These are phyloP conservation scores for Aureobasidium sp. DNA, from an alignment of 2,329 filamentous ascomycete genomes.

Conservation along the genomic window DNA sequence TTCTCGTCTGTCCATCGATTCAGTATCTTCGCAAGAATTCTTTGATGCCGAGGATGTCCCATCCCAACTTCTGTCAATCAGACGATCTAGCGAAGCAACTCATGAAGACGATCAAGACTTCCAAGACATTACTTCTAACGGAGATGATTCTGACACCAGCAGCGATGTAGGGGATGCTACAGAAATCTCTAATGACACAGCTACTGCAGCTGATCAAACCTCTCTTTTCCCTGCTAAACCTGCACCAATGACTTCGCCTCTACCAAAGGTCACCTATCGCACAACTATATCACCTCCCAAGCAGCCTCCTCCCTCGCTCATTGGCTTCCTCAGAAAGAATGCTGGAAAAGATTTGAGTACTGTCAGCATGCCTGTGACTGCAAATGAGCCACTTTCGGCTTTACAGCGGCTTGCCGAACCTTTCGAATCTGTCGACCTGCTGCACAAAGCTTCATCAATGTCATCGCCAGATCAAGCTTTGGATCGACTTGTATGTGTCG, in stretches of 20 bases:
- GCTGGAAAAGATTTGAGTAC: slow-evolving; percentile 96
- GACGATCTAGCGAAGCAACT: slow-evolving; percentile 60
- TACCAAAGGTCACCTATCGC: slow-evolving; percentile 61
- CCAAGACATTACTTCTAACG: slow-evolving; percentile 36
- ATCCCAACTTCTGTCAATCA: slow-evolving; percentile 69
- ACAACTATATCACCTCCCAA: slow-evolving; percentile 65
- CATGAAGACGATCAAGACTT: slow-evolving; percentile 46
- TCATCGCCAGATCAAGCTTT: slow-evolving; percentile 48
- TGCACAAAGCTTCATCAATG: slow-evolving; percentile 61
- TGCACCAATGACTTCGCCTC: slow-evolving; percentile 69
- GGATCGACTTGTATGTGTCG: slow-evolving; percentile 75
- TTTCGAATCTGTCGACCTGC: slow-evolving; percentile 78
- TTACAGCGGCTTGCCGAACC: slow-evolving; percentile 86
- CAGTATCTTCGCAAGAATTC: slow-evolving; percentile 77
- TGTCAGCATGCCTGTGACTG: slow-evolving; percentile 94
- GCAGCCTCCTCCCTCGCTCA: slow-evolving; percentile 78
- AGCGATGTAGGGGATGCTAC: slow-evolving; percentile 48
- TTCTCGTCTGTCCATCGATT: slow-evolving; percentile 68
- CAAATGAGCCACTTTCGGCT: slow-evolving; percentile 85
- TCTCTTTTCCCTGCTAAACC: slow-evolving; percentile 66
- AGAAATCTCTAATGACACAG: slow-evolving; percentile 22
- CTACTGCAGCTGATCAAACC: slow-evolving; percentile 13
- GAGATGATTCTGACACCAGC: slow-evolving; percentile 56
- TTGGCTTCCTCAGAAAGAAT: slow-evolving; percentile 92
- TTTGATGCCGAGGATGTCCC: slow-evolving; percentile 76